Base-by-base conservation (phyloP, 1,139 yeast genomes). In the Saccharomyces hybrid region DNA sequence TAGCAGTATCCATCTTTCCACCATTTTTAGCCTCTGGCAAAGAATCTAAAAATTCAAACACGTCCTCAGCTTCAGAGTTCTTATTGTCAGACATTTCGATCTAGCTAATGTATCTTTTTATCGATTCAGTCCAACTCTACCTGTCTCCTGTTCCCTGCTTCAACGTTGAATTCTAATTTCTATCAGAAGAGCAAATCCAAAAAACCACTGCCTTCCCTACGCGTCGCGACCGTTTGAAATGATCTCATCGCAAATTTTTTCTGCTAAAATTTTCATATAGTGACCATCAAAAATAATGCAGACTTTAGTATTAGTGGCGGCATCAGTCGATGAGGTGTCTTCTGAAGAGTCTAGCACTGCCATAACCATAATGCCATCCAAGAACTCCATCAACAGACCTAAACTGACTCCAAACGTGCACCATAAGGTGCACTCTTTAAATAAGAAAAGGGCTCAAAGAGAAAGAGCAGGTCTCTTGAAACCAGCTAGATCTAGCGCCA, bases 1-100 rank as follows among this genome's bases (percentile, higher is more conserved):
- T 14, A 7, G 42, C 19, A 7, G 19, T 34, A 14, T 49, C 48
- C 42, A 51, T 50, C 11, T 53, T 28, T 14, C 27, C 49, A 5
- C 46, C 55, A 16, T 78, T 73, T 56, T 77, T 76, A 34, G 82
- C 79, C 57, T 84, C 89, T 8, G 96, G 97, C 50, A 93, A 77
- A 1, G 96, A 87, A 67, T 91, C 95, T 64, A 93, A 79, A 69
- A 93, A 87, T 62, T 91, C 96, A 61, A 91, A 75, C 9, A 93
- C 97, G 65, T 91, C 97, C 64, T 88, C 95, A 26, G 84, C 81
- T 57, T 80, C 82, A 8, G 42, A 34, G 42, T 34, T 34, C 50
- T 60, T 61, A 32, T 52, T 55, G 26, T 54, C 59, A 47, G 61
- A 54, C 65, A 62, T 62, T 23, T 28, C 46, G 42, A 6, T 11